These are phyloP conservation scores for Pseudogymnoascus sp. DNA, from an alignment of 2,329 filamentous ascomycete species.

Conservation along the genomic window DNA sequence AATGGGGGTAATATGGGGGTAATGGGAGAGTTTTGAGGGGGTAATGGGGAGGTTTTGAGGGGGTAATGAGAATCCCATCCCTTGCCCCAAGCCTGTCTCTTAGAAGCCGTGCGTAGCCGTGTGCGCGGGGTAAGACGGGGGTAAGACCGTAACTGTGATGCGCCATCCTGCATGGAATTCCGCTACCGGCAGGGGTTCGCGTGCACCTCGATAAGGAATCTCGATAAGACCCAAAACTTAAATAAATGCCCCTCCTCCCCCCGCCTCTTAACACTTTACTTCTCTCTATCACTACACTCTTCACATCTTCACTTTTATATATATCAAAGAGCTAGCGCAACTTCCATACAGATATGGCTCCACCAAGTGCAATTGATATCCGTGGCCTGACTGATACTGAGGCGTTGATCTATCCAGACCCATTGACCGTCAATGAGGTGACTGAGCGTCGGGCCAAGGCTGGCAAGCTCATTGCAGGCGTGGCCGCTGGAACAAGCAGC, in stretches of 20 bases:
- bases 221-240: slow-evolving; percentile 2
- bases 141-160: background rate
- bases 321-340: background rate
- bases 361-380: slow-evolving; percentile 21
- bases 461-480: slow-evolving; percentile 63
- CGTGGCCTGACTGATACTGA: slow-evolving; percentile 37
- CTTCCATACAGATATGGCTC: background rate
- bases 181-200: slow-evolving; percentile 2
- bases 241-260: slow-evolving; percentile 1
- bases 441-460: slow-evolving; percentile 58
- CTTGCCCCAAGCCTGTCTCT: background rate
- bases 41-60: background rate
- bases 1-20: slow-evolving; percentile 4
- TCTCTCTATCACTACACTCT: background rate
- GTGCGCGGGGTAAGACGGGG: background rate
- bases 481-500: slow-evolving; percentile 69
- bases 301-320: background rate
- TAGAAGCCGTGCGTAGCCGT: slow-evolving; percentile 4
- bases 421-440: slow-evolving; percentile 58
- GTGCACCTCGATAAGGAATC: background rate
- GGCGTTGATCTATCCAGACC: slow-evolving; percentile 20
- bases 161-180: background rate
- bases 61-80: background rate
- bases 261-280: background rate
- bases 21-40: background rate